These are phyloP conservation scores for Rhodomyrtus psidioides DNA, from an alignment of 441 rosid species.

Conservation along the genomic window DNA sequence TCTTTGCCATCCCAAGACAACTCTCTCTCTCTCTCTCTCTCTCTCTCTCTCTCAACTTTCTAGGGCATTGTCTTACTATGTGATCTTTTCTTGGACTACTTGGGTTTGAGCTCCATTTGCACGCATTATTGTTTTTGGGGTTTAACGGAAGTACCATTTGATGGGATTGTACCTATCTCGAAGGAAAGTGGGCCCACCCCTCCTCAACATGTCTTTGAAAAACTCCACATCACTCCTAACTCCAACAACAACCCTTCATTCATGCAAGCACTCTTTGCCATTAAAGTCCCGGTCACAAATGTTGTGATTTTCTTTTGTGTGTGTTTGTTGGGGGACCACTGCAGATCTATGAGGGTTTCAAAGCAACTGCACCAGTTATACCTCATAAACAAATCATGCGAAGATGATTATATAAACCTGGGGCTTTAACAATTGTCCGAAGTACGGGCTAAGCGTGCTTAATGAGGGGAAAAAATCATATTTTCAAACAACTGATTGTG, in stretches of 20 bases:
- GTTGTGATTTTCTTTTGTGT: slow-evolving; percentile 8
- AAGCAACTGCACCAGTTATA: slow-evolving; percentile 30
- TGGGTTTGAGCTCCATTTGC: slow-evolving; percentile 12
- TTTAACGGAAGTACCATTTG: slow-evolving; percentile 23
- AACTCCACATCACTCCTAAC: slow-evolving; percentile 8
- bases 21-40: slow-evolving; percentile 30
- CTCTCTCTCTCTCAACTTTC: slow-evolving; percentile 3
- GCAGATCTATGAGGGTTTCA: slow-evolving; percentile 1
- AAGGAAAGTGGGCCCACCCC: slow-evolving; percentile 4
- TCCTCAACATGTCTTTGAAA: slow-evolving; percentile 7
- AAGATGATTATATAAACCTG: neutral
- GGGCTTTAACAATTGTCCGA: neutral
- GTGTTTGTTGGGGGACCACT: slow-evolving; percentile 18
- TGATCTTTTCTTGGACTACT: neutral
- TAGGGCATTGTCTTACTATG: neutral
- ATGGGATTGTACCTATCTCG: slow-evolving; percentile 20
- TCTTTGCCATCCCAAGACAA: slow-evolving; percentile 22
- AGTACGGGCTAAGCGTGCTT: neutral
- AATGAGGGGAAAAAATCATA: neutral
- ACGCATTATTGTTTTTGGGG: neutral
- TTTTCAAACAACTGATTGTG: neutral
- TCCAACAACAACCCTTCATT: slow-evolving; percentile 19
- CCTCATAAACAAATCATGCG: neutral
- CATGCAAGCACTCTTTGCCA: slow-evolving; percentile 31
- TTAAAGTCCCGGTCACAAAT: slow-evolving; percentile 29